A percentile compares a stretch with the other conserved stretches of the same genome.
Evolutionary conservation across 768 basidiomycete genomes (phyloP).

Genomic region (Kwoniella botswanensis): DNA sequence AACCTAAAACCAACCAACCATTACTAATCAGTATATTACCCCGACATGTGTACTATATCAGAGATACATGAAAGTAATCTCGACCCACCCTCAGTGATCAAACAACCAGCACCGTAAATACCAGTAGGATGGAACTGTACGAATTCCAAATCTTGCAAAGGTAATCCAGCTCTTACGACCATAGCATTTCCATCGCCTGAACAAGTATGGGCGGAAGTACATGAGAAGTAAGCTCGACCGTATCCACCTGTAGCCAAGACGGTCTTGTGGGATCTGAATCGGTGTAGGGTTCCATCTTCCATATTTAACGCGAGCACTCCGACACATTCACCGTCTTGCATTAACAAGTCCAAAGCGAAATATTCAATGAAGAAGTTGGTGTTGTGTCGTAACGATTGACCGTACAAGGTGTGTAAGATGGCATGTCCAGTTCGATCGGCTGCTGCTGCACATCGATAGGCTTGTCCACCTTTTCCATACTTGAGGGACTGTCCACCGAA

Average conservation of each 20-base stretch:
- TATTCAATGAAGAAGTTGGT: slow-evolving; percentile 99
- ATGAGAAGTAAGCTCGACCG: slow-evolving; percentile 94
- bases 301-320: slow-evolving; percentile 99
- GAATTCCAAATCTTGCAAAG: slow-evolving; percentile 95
- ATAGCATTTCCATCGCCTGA: slow-evolving; percentile 99
- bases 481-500: slow-evolving; percentile 98
- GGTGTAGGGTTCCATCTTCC: slow-evolving; percentile 98
- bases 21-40: too few relatives aligned
- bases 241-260: slow-evolving; percentile 98
- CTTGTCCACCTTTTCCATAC: slow-evolving; percentile 97
- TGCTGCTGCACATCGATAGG: slow-evolving; percentile 97
- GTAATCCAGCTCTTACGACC: slow-evolving; percentile 94
- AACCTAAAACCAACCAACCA: slow-evolving; percentile 64
- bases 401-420: slow-evolving; percentile 96
- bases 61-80: neutral
- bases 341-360: slow-evolving; percentile 98
- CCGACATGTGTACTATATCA: too few relatives aligned
- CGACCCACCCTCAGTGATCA: slow-evolving; percentile 91
- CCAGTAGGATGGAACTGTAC: slow-evolving; percentile 99
- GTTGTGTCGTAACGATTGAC: slow-evolving; percentile 97
- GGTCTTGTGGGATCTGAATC: slow-evolving; percentile 97
- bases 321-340: slow-evolving; percentile 98
- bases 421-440: slow-evolving; percentile 99
- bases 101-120: slow-evolving; percentile 98
- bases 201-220: slow-evolving; percentile 98